These are phyloP conservation scores for Pistacia vera DNA, from an alignment of 345 rosid genomes.

Conservation along the genomic window DNA sequence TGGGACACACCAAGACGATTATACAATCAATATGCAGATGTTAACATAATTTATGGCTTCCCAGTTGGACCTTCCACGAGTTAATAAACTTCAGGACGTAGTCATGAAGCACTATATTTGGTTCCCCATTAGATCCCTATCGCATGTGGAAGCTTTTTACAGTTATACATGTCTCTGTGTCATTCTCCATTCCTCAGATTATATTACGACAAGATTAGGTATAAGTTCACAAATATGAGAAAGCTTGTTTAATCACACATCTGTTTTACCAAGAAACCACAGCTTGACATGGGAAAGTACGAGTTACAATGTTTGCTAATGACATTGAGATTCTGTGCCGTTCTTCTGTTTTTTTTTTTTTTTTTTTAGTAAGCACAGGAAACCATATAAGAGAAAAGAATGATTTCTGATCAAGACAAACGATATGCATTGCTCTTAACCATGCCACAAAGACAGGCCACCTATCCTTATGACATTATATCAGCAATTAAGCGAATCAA, in stretches of 20 bases:
- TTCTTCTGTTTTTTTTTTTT: too few species aligned
- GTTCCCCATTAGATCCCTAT: background rate
- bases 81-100: background rate
- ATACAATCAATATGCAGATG: background rate
- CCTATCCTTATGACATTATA: background rate
- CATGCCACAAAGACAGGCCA: background rate
- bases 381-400: background rate
- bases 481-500: background rate
- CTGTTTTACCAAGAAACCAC: background rate
- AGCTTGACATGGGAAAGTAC: background rate
- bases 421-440: background rate
- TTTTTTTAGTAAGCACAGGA: background rate
- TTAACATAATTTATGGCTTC: background rate
- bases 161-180: too few species aligned
- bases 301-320: background rate
- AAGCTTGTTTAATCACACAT: background rate
- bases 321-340: background rate
- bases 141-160: background rate
- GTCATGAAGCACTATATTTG: background rate
- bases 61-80: background rate
- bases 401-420: slow-evolving; percentile 7
- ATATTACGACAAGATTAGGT: background rate
- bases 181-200: background rate
- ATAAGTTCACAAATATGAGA: background rate
- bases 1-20: background rate